Evolutionary conservation across 805 yeast genomes (phyloP), one percentile per base, ranked within the genome.

Genomic region (Ogataea pini): DNA sequence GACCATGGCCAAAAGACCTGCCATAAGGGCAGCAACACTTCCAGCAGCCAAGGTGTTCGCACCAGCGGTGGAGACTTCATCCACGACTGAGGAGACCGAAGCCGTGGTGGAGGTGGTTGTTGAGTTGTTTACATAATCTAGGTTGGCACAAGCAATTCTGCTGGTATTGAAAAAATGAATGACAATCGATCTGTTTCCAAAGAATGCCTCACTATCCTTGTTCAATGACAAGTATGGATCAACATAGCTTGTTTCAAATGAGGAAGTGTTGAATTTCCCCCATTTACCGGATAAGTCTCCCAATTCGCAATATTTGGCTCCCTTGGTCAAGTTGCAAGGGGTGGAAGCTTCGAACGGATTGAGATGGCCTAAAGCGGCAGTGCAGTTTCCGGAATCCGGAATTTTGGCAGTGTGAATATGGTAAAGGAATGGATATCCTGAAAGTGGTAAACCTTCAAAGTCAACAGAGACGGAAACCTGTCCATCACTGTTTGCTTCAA

Each of bases 71-170:
- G 34, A 31, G 4, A 31, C 34, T n/a, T 31, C 18, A 3, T 31
- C 34, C 9, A 31, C 18, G 3, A 17, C 18, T 20, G 40, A 24
- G 18, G 54, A 48, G 4, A 42, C 42, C 2, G 37, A 20, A 7
- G 50, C 32, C 7, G 52, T 42, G 12, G 41, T 9, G 4, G 38
- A 10, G 19, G 47, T 39, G 36, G 47, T 22, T 18, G 54, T 20
- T 10, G 41, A 43, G 28, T 25, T 16, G 29, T n/a, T 33, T 28
- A 29, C 41, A 36, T 43, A 44, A 17, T 28, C 44, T 19, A 79
- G 77, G 54, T 78, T 76, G 14, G 83, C 78, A 62, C 85, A 80
- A 14, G 85, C 84, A 60, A 79, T 72, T 53, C 71, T 73, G 32
- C 79, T 72, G 40, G 70, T 61, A 58, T 77, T 73, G 34, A 72